These are phyloP conservation scores for Poa pratensis DNA, from an alignment of 176 grass and related monocot species.

Conservation along the genomic window DNA sequence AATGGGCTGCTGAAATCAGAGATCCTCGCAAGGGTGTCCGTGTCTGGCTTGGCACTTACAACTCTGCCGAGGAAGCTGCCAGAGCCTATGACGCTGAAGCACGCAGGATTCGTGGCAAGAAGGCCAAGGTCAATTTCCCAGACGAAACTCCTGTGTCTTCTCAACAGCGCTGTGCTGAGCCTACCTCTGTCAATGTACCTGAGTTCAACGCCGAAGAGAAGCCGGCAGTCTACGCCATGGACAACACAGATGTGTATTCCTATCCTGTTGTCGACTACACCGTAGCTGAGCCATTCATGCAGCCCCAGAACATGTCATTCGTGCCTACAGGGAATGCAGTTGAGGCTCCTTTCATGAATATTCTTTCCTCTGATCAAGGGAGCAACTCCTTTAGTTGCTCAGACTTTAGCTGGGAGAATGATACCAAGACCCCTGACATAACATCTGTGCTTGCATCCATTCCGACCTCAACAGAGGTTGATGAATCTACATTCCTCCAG, in stretches of 20 bases:
- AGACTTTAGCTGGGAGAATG: slow-evolving; percentile 51
- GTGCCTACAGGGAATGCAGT: slow-evolving; percentile 28
- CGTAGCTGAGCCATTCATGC: slow-evolving; percentile 41
- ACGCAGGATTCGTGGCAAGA: slow-evolving; percentile 88
- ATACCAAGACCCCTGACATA: slow-evolving; percentile 46
- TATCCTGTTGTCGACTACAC: slow-evolving; percentile 41
- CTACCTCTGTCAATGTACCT: slow-evolving; percentile 24
- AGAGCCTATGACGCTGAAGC: slow-evolving; percentile 91
- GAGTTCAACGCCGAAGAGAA: slow-evolving; percentile 42
- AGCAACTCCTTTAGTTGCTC: slow-evolving; percentile 62
- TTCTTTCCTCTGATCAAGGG: slow-evolving; percentile 68
- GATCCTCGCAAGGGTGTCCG: slow-evolving; percentile 91
- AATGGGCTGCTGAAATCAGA: slow-evolving; percentile 99
- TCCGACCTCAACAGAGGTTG: slow-evolving; percentile 27
- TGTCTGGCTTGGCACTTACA: slow-evolving; percentile 95
- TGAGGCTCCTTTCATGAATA: slow-evolving; percentile 48
- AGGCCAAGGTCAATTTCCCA: slow-evolving; percentile 96
- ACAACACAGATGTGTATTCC: slow-evolving; percentile 35
- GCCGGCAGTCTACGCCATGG: slow-evolving; percentile 17
- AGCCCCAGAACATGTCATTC: slow-evolving; percentile 39
- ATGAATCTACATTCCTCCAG: slow-evolving; percentile 43
- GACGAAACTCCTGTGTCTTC: slow-evolving; percentile 43
- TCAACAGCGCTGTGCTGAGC: slow-evolving; percentile 35
- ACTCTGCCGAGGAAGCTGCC: slow-evolving; percentile 94
- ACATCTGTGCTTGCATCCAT: slow-evolving; percentile 44